These are phyloP conservation scores for Diaporthe caulivora DNA, from an alignment of 2,329 filamentous ascomycete species.

Conservation along the genomic window DNA sequence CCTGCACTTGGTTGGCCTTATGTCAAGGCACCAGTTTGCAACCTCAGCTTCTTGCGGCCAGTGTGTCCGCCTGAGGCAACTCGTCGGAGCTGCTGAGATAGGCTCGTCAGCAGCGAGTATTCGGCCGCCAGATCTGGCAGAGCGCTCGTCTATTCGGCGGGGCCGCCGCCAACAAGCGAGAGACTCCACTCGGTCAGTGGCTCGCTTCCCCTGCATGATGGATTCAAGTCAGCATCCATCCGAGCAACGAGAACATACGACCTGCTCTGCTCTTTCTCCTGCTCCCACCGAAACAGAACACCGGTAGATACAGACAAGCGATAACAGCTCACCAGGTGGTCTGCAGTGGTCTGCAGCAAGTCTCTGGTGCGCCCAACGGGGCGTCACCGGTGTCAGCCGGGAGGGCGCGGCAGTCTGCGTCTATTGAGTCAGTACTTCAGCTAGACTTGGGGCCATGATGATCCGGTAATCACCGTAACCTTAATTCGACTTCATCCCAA, in stretches of 20 bases:
- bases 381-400: not conserved
- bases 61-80: not conserved
- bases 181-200: too few relatives aligned
- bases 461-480: conserved; percentile 16
- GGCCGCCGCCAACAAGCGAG: not conserved
- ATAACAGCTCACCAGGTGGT: not conserved
- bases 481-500: conserved; percentile 27
- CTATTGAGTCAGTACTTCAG: not conserved
- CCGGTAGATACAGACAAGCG: too few relatives aligned
- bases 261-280: not conserved
- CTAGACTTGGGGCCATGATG: not conserved
- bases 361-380: not conserved
- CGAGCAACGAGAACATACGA: not conserved
- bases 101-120: not conserved
- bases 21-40: not conserved
- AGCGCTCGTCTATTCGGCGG: not conserved
- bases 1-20: not conserved
- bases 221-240: too few relatives aligned
- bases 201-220: too few relatives aligned
- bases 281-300: too few relatives aligned
- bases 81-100: conserved; percentile 15
- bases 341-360: not conserved
- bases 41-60: not conserved
- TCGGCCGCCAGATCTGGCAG: conserved; percentile 19
- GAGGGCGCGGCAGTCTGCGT: not conserved